Conservation (phyloP, 2,329 filamentous ascomycete genomes). For the Domatiomyces globalis region DNA sequence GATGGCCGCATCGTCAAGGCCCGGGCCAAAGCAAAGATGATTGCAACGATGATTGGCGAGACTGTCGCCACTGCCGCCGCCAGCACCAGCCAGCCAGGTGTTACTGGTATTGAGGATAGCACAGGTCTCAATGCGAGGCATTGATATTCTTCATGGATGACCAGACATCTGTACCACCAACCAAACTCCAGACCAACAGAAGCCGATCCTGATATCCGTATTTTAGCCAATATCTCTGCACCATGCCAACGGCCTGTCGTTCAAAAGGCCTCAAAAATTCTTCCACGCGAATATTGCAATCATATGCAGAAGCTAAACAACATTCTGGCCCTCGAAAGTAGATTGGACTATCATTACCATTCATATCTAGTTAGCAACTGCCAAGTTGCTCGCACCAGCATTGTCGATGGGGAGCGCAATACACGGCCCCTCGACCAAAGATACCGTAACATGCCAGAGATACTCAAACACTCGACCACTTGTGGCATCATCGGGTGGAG, state of each 20-base stretch:
- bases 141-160: conserved; percentile 22
- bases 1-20: conserved; percentile 79
- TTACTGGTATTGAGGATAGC: conserved; percentile 18
- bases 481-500: conserved; percentile 39
- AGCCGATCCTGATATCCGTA: too few species aligned
- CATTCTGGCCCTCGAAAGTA: not conserved
- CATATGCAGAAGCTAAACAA: not conserved
- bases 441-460: conserved; percentile 49
- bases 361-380: not conserved
- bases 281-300: not conserved
- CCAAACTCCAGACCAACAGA: not conserved
- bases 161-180: not conserved
- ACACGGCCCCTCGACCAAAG: conserved; percentile 28
- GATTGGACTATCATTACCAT: not conserved
- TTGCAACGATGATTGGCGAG: conserved; percentile 55
- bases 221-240: too few species aligned
- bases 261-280: not conserved
- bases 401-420: conserved; percentile 1
- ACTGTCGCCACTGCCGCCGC: conserved; percentile 22
- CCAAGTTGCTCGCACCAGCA: conserved; percentile 5
- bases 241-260: too few species aligned
- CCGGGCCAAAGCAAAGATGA: conserved; percentile 67
- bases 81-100: conserved; percentile 2
- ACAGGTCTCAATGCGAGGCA: conserved; percentile 24
- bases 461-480: conserved; percentile 51